Evolutionary conservation across 2,329 filamentous ascomycete species (phyloP).

Genomic region (Emergomyces pasteurianus): DNA sequence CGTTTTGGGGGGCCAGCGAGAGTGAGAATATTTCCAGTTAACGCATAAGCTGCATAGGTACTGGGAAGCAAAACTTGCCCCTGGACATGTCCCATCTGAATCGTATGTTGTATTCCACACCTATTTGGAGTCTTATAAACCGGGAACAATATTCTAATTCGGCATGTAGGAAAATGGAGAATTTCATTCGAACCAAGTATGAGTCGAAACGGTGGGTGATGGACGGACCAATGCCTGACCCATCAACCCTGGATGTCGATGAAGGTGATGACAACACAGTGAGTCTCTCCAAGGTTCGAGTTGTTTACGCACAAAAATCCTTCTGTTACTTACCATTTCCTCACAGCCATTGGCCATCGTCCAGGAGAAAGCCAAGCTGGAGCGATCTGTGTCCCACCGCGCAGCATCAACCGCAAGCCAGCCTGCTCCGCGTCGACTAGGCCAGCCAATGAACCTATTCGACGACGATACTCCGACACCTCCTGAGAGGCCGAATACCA

Average conservation of each 20-base stretch:
- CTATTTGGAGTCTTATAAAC: slow-evolving; percentile 4
- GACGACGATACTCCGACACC: slow-evolving; percentile 54
- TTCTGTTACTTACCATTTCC: not conserved
- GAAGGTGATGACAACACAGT: slow-evolving; percentile 76
- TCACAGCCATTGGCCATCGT: slow-evolving; percentile 52
- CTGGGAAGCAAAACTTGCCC: slow-evolving; percentile 89
- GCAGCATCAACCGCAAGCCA: slow-evolving; percentile 32
- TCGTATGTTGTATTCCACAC: slow-evolving; percentile 39
- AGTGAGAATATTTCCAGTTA: slow-evolving; percentile 9
- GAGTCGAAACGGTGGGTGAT: slow-evolving; percentile 99
- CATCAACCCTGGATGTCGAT: slow-evolving; percentile 65
- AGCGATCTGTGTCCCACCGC: slow-evolving; percentile 46
- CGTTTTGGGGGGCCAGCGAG: slow-evolving; percentile 4
- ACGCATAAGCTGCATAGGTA: slow-evolving; percentile 42
- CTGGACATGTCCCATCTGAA: slow-evolving; percentile 87
- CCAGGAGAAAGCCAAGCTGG: slow-evolving; percentile 58
- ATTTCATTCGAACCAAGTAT: slow-evolving; percentile 98
- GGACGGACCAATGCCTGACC: slow-evolving; percentile 90
- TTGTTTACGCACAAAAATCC: not conserved
- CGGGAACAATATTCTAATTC: not conserved
- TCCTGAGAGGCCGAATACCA: slow-evolving; percentile 57
- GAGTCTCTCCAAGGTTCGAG: slow-evolving; percentile 39
- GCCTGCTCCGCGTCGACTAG: slow-evolving; percentile 31
- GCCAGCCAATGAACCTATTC: slow-evolving; percentile 61
- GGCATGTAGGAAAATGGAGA: slow-evolving; percentile 71